Evolutionary conservation across 306 rosid species (phyloP).

Genomic region (Rubus idaeus): DNA sequence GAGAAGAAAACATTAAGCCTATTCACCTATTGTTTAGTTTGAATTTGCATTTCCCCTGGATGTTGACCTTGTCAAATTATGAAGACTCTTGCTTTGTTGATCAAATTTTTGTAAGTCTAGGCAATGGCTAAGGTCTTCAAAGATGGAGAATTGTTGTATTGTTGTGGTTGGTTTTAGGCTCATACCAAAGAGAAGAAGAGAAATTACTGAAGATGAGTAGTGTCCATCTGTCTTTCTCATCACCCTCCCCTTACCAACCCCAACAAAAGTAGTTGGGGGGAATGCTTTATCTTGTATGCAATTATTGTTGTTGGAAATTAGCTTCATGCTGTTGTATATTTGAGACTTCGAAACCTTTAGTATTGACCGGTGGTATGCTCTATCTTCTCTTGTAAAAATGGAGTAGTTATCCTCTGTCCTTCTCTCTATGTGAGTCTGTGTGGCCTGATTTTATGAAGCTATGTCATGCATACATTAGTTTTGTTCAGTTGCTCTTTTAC

Average conservation of each 20-base stretch:
- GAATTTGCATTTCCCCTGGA: not conserved
- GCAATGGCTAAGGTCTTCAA: constrained; percentile 5
- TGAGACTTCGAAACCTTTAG: not conserved
- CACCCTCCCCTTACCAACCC: not conserved
- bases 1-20: not conserved
- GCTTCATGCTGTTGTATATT: not conserved
- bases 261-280: not conserved
- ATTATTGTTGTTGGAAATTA: not conserved
- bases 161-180: not conserved
- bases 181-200: not conserved
- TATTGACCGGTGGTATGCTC: not conserved
- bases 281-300: not conserved
- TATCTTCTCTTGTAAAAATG: not conserved
- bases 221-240: not conserved
- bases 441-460: not conserved
- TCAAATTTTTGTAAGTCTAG: not conserved
- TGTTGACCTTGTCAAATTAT: not conserved
- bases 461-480: not conserved
- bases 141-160: not conserved
- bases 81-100: not conserved
- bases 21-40: not conserved
- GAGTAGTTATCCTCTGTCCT: not conserved
- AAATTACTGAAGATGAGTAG: not conserved
- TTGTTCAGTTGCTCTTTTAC: not conserved
- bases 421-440: not conserved